Evolutionary conservation across 441 rosid genomes (phyloP).

Genomic region (Corymbia citriodora): DNA sequence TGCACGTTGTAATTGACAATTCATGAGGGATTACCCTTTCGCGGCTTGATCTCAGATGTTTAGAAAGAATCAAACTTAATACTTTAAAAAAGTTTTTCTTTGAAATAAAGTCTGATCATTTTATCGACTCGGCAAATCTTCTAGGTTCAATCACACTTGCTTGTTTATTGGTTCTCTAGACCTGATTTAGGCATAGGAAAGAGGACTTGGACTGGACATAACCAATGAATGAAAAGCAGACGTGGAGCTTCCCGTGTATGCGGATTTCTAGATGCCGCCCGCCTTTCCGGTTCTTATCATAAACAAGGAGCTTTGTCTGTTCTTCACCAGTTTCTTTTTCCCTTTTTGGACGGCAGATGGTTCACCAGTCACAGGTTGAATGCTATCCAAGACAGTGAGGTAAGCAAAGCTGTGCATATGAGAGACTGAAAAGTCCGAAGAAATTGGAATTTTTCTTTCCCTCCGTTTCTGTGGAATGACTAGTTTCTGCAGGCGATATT

Average conservation of each 20-base stretch:
- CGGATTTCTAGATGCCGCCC: not conserved
- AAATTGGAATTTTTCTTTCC: not conserved
- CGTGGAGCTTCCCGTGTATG: not conserved
- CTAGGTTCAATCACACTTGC: not conserved
- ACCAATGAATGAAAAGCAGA: not conserved
- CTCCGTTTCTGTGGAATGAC: not conserved
- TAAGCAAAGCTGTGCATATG: not conserved
- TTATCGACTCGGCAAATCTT: not conserved
- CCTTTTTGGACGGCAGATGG: not conserved
- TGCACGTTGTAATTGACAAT: not conserved
- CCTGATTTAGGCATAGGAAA: not conserved
- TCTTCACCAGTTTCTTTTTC: not conserved
- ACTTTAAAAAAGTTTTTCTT: not conserved
- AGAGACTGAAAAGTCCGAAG: not conserved
- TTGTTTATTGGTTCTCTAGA: not conserved
- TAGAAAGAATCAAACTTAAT: not conserved
- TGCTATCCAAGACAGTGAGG: not conserved
- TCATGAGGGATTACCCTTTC: fast-evolving
- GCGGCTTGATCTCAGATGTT: not conserved
- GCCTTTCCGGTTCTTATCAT: not conserved
- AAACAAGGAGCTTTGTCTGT: not conserved
- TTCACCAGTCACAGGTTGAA: not conserved
- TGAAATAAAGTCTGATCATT: not conserved
- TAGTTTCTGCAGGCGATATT: not conserved
- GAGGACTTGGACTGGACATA: not conserved